Percentiles rank a stretch among this genome's conserved stretches.
Evolutionary conservation across 139 green algal species (phyloP).

Genomic region (Ostreobium quekettii): DNA sequence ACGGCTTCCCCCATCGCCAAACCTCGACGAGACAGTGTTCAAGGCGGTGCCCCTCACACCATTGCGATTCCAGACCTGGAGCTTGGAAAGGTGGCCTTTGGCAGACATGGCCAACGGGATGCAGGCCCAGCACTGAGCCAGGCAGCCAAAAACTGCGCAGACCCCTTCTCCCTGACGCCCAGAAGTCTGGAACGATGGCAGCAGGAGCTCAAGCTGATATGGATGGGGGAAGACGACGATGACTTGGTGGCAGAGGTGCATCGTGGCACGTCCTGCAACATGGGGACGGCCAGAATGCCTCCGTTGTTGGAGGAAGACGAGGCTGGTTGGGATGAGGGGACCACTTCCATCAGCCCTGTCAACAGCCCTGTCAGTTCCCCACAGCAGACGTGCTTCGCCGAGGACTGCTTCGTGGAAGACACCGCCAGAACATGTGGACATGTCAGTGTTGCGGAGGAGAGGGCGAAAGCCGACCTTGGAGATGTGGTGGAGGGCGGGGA

Average conservation of each 20-base stretch:
- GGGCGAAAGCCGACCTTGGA: too few species aligned
- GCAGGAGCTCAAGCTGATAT: not conserved
- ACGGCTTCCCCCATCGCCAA: too few species aligned
- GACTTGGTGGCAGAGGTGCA: not conserved
- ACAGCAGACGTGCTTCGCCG: not conserved
- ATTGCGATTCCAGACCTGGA: too few species aligned
- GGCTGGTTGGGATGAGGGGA: not conserved
- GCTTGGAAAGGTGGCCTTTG: too few species aligned
- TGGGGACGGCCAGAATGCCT: not conserved
- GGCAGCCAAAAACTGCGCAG: too few species aligned
- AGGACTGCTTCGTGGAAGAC: not conserved
- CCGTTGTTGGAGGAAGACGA: not conserved
- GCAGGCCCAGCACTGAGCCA: too few species aligned
- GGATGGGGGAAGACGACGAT: not conserved
- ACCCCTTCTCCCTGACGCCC: too few species aligned
- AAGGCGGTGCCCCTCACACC: too few species aligned
- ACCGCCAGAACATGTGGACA: not conserved
- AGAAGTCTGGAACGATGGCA: not conserved
- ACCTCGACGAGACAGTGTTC: too few species aligned
- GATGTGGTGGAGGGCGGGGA: too few species aligned
- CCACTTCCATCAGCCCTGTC: not conserved
- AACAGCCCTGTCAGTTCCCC: not conserved
- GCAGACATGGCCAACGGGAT: too few species aligned
- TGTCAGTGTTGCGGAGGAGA: not conserved
- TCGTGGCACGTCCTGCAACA: not conserved